A percentile compares a stretch with the other conserved stretches of the same genome.
Evolutionary conservation across 257 asterid species (phyloP).

Genomic region (Solanum piurae): DNA sequence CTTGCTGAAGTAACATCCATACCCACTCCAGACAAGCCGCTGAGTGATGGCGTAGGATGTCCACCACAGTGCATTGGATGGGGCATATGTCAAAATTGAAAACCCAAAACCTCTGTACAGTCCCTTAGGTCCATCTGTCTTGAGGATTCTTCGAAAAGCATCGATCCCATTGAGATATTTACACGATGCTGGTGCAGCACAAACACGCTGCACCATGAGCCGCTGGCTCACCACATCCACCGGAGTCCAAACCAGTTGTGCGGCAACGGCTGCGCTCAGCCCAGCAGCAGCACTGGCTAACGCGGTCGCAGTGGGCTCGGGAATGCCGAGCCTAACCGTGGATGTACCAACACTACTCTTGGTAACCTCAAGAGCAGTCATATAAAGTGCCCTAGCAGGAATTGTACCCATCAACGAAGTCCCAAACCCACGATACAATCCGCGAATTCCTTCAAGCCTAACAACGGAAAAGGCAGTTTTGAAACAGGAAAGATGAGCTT

Average conservation of each 20-base stretch:
- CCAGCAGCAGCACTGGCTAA: slow-evolving; percentile 72
- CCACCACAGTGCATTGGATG: slow-evolving; percentile 85
- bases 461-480: slow-evolving; percentile 40
- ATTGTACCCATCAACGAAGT: slow-evolving; percentile 69
- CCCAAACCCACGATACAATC: slow-evolving; percentile 70
- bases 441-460: slow-evolving; percentile 49
- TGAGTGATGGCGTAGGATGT: slow-evolving; percentile 59
- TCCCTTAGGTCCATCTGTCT: slow-evolving; percentile 59
- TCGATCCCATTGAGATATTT: slow-evolving; percentile 52
- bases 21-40: slow-evolving; percentile 55
- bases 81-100: slow-evolving; percentile 62
- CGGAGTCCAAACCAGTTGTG: slow-evolving; percentile 75
- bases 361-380: slow-evolving; percentile 71
- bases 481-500: slow-evolving; percentile 32
- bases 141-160: slow-evolving; percentile 49
- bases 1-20: slow-evolving; percentile 31
- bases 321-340: slow-evolving; percentile 37
- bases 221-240: slow-evolving; percentile 82
- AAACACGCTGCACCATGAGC: slow-evolving; percentile 55
- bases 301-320: slow-evolving; percentile 45
- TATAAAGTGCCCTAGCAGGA: slow-evolving; percentile 71
- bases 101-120: slow-evolving; percentile 76
- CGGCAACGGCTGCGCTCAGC: slow-evolving; percentile 57
- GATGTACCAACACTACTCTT: slow-evolving; percentile 53
- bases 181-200: slow-evolving; percentile 2